Conservation (phyloP, 23 red algal species). For the Chondrus crispus region DNA sequence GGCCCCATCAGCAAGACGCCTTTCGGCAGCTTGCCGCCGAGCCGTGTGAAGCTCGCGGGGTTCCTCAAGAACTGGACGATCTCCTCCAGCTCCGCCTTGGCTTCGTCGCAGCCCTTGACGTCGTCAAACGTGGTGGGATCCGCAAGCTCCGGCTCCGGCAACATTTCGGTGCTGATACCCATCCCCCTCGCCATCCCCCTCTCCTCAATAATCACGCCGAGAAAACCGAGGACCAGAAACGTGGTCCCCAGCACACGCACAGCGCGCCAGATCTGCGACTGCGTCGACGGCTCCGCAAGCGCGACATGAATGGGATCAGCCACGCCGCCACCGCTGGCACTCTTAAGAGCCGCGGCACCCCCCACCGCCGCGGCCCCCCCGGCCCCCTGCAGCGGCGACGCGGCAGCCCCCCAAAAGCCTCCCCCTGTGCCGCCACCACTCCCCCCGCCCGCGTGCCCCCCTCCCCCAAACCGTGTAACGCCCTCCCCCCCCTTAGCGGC, state of each 20-base stretch:
- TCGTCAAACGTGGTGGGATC: constrained; percentile 81
- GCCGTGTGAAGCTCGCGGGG: constrained; percentile 84
- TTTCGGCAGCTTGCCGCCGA: constrained; percentile 95
- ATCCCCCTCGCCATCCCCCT: constrained; percentile 73
- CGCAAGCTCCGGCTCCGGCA: constrained; percentile 72
- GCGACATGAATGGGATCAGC: constrained; percentile 77
- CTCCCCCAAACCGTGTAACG: not conserved
- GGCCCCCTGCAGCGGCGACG: not conserved
- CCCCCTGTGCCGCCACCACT: not conserved
- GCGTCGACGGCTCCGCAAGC: constrained; percentile 89
- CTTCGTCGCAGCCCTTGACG: constrained; percentile 99
- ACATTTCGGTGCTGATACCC: constrained; percentile 83
- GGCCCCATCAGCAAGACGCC: constrained; percentile 93
- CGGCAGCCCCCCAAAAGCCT: not conserved
- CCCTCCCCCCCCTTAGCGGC: not conserved
- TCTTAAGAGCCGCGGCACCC: not conserved
- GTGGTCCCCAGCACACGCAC: constrained; percentile 80
- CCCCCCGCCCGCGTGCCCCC: not conserved
- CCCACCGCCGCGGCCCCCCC: not conserved
- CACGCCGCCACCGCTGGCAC: constrained; percentile 7
- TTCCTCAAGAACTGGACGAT: constrained; percentile 86
- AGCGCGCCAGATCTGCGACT: constrained; percentile 80
- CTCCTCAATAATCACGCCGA: constrained; percentile 96
- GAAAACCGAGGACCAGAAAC: constrained; percentile 86
- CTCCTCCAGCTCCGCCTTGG: constrained; percentile 97